A percentile compares a stretch with the other conserved stretches of the same genome.
Conservation (phyloP, 192 early-diverging fungal genomes). For the Coemansia sp. region DNA sequence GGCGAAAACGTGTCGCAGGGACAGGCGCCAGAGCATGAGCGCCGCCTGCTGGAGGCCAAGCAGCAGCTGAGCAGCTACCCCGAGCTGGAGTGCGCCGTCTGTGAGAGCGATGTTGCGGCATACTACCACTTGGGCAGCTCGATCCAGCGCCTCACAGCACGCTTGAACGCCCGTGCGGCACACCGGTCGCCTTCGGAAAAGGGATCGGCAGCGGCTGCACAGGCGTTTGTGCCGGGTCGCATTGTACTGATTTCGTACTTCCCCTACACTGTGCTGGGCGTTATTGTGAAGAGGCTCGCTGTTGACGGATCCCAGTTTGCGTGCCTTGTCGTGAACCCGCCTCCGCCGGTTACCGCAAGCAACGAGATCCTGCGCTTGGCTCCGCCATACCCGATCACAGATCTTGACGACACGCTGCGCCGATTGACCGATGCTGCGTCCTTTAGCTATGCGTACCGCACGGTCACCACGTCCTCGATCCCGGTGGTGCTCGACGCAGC, state of each 20-base stretch:
- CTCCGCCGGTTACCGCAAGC: conserved; percentile 2
- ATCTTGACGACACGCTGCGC: conserved; percentile 7
- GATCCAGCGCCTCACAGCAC: conserved; percentile 25
- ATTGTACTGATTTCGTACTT: conserved; percentile 74
- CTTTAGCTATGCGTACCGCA: conserved; percentile 6
- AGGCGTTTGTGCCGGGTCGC: conserved; percentile 67
- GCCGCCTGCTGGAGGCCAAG: conserved; percentile 64
- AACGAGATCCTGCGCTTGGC: neutral
- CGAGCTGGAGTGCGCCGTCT: conserved; percentile 77
- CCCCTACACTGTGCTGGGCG: conserved; percentile 32
- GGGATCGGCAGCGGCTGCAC: conserved; percentile 56
- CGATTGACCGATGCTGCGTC: conserved; percentile 9
- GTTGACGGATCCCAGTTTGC: conserved; percentile 35
- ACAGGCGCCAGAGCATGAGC: conserved; percentile 77
- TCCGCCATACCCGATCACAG: conserved; percentile 32
- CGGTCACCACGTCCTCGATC: conserved; percentile 22
- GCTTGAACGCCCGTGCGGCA: conserved; percentile 26
- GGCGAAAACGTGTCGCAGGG: conserved; percentile 88
- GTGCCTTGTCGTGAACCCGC: conserved; percentile 34
- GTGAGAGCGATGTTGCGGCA: conserved; percentile 65
- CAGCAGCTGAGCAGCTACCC: conserved; percentile 55
- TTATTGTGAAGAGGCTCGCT: conserved; percentile 16
- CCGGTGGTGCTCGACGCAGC: conserved; percentile 13
- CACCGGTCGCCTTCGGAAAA: conserved; percentile 23
- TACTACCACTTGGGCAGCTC: conserved; percentile 62